Evolutionary conservation across 345 rosid genomes (phyloP).

Genomic region (Salix viminalis): DNA sequence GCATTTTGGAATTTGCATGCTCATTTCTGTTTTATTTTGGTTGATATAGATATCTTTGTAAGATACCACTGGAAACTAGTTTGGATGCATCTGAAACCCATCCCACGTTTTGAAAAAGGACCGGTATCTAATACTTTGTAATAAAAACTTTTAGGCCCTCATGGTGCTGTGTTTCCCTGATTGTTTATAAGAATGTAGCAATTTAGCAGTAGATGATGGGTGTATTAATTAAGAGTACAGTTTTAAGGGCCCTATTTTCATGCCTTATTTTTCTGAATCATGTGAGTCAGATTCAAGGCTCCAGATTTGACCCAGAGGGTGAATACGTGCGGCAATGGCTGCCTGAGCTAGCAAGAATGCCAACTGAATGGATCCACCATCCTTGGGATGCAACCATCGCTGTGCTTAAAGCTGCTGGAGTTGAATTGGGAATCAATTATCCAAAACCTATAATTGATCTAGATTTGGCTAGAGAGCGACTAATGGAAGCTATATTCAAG

Average conservation of each 20-base stretch:
- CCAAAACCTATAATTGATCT: constrained; percentile 64
- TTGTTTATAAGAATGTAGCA: not conserved
- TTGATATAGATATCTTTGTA: not conserved
- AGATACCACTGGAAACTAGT: not conserved
- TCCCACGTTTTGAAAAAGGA: not conserved
- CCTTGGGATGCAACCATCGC: constrained; percentile 78
- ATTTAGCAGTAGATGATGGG: not conserved
- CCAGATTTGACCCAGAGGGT: constrained; percentile 72
- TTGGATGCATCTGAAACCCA: not conserved
- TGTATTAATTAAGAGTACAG: not conserved
- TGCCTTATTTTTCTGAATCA: not conserved
- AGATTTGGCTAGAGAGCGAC: constrained; percentile 60
- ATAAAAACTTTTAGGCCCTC: not conserved
- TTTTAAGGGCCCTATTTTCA: constrained; percentile 10
- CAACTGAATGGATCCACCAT: constrained; percentile 90
- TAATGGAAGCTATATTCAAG: constrained; percentile 66
- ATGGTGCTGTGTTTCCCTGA: not conserved
- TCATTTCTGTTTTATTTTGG: not conserved
- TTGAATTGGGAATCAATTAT: constrained; percentile 66
- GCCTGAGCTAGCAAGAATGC: constrained; percentile 88
- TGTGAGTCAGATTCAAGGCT: constrained; percentile 67
- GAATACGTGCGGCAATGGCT: constrained; percentile 88
- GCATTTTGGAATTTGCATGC: not conserved
- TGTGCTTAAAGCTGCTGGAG: constrained; percentile 69
- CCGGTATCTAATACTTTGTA: not conserved